These are phyloP conservation scores for Trichothecium sympodiale DNA, from an alignment of 2,329 filamentous ascomycete genomes.

Conservation along the genomic window DNA sequence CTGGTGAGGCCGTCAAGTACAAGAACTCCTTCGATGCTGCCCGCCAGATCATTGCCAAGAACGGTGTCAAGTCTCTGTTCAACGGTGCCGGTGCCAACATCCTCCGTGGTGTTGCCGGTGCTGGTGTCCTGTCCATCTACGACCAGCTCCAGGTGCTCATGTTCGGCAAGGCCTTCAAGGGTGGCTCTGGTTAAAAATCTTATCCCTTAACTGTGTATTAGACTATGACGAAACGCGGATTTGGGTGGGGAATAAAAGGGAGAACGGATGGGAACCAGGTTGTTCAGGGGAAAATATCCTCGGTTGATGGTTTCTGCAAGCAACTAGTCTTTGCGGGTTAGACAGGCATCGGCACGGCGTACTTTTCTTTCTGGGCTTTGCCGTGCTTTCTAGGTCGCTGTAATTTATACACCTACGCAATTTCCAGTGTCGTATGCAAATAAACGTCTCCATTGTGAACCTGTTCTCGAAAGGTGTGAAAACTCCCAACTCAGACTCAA, in stretches of 20 bases:
- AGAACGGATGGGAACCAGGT: slow-evolving; percentile 27
- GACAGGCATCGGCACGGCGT: slow-evolving; percentile 39
- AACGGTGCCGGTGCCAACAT: slow-evolving; percentile 99
- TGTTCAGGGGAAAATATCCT: slow-evolving; percentile 33
- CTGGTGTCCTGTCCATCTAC: slow-evolving; percentile 99
- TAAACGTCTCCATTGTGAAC: too few relatives aligned
- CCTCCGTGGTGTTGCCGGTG: slow-evolving; percentile 99
- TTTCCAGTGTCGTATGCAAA: slow-evolving; percentile 30
- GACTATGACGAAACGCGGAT: slow-evolving; percentile 12
- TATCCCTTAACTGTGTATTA: slow-evolving; percentile 27
- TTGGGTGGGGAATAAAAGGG: slow-evolving; percentile 30
- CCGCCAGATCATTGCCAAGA: slow-evolving; percentile 92
- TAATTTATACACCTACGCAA: slow-evolving; percentile 53
- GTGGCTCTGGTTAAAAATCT: slow-evolving; percentile 38
- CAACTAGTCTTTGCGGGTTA: slow-evolving; percentile 33
- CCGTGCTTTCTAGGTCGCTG: slow-evolving; percentile 42
- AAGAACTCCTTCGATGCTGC: slow-evolving; percentile 89
- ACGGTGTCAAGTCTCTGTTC: slow-evolving; percentile 98
- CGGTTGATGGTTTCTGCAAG: slow-evolving; percentile 23
- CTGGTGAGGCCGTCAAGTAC: slow-evolving; percentile 98
- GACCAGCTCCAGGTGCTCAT: slow-evolving; percentile 98
- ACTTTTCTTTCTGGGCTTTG: slow-evolving; percentile 30
- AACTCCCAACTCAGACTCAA: too few relatives aligned
- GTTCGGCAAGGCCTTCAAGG: slow-evolving; percentile 99
- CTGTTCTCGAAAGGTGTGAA: too few relatives aligned